These are phyloP conservation scores for Fusarium albidum DNA, from an alignment of 2,329 filamentous ascomycete genomes.

Conservation along the genomic window DNA sequence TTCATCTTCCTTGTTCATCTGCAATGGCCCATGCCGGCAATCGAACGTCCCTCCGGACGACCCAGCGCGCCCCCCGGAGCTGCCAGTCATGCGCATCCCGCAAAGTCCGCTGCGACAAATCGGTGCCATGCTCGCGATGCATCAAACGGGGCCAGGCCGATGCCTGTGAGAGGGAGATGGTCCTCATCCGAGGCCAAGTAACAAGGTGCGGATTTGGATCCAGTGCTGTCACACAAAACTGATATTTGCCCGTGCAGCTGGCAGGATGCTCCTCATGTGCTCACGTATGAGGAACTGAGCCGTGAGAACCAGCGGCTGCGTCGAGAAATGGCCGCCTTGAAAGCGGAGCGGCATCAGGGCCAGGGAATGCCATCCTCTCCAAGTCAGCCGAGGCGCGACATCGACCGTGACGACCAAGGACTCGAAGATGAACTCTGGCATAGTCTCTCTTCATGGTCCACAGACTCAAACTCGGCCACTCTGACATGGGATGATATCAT, in stretches of 20 bases:
- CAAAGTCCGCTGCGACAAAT: conserved; percentile 40
- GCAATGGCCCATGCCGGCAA: neutral
- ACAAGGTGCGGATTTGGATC: conserved; percentile 5
- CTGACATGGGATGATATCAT: conserved; percentile 7
- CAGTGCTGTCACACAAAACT: neutral
- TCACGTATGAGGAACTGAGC: conserved; percentile 13
- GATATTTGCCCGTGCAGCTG: neutral
- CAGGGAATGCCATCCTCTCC: too few species aligned
- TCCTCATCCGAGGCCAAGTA: conserved; percentile 15
- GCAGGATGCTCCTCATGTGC: conserved; percentile 7
- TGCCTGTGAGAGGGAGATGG: conserved; percentile 19
- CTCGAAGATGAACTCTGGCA: neutral
- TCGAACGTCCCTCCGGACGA: conserved; percentile 14
- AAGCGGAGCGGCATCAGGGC: neutral
- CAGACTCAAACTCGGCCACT: neutral
- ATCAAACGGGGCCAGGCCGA: conserved; percentile 32
- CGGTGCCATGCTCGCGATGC: conserved; percentile 34
- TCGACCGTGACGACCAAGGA: neutral
- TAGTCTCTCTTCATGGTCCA: neutral
- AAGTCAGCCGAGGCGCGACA: too few species aligned
- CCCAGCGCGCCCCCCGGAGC: conserved; percentile 36
- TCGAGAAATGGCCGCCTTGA: neutral
- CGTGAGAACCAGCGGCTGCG: conserved; percentile 11
- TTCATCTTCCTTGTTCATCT: too few species aligned
- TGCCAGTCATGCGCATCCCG: conserved; percentile 35